A percentile compares a stretch with the other conserved stretches of the same genome.
These are phyloP conservation scores for Podosphaera leucotricha DNA, from an alignment of 2,329 filamentous ascomycete genomes.

Conservation along the genomic window DNA sequence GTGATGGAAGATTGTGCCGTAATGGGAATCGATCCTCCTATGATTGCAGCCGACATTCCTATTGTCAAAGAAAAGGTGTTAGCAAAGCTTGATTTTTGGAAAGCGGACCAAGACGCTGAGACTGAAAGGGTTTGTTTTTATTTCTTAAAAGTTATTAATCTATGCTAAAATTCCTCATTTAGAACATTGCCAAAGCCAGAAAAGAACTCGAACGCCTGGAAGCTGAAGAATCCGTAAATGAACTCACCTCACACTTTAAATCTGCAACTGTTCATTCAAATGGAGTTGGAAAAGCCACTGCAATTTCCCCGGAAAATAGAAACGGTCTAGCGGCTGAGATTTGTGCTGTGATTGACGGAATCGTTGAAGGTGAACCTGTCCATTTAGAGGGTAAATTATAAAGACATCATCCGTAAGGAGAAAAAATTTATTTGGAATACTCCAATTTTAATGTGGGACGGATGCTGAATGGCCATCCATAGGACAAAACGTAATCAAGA, in stretches of 20 bases:
- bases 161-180: slow-evolving; percentile 14
- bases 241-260: slow-evolving; percentile 19
- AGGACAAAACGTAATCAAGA: no score
- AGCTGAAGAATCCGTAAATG: slow-evolving; percentile 27
- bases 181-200: slow-evolving; percentile 96
- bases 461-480: no score
- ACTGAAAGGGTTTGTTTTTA: slow-evolving; percentile 58
- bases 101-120: slow-evolving; percentile 68
- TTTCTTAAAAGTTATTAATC: slow-evolving; percentile 2
- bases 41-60: slow-evolving; percentile 63
- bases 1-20: slow-evolving; percentile 77
- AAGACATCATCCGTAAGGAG: slow-evolving; percentile 5
- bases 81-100: slow-evolving; percentile 79
- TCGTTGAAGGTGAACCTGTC: slow-evolving; percentile 34
- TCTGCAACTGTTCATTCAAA: slow-evolving; percentile 26
- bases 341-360: slow-evolving; percentile 32
- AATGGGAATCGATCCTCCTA: slow-evolving; percentile 69
- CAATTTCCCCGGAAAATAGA: slow-evolving; percentile 12
- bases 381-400: slow-evolving; percentile 28
- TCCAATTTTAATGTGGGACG: no score
- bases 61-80: slow-evolving; percentile 68
- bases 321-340: slow-evolving; percentile 17
- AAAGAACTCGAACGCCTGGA: slow-evolving; percentile 85
- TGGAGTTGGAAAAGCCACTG: slow-evolving; percentile 23
- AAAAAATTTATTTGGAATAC: not conserved